These are phyloP conservation scores for Xerocomus spinulosus DNA, from an alignment of 768 basidiomycete genomes.

Conservation along the genomic window DNA sequence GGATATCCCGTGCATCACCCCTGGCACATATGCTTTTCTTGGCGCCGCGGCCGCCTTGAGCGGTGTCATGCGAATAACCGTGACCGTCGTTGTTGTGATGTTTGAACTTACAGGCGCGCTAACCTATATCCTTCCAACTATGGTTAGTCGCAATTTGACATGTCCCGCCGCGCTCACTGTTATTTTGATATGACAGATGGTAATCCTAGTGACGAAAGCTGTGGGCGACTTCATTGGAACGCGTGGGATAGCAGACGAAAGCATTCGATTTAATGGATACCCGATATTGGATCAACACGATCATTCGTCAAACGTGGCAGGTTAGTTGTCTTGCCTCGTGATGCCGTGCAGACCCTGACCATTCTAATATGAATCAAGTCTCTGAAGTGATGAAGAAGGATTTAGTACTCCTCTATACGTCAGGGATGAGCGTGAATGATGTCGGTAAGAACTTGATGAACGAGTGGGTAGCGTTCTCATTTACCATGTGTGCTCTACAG, in stretches of 20 bases:
- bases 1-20: slow-evolving; percentile 94
- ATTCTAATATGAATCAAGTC: slow-evolving; percentile 42
- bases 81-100: slow-evolving; percentile 99
- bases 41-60: slow-evolving; percentile 96
- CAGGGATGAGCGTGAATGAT: slow-evolving; percentile 71
- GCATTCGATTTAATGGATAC: slow-evolving; percentile 95
- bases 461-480: neutral
- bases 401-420: slow-evolving; percentile 64
- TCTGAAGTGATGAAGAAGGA: slow-evolving; percentile 88
- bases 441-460: slow-evolving; percentile 58
- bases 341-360: slow-evolving; percentile 2
- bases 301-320: slow-evolving; percentile 84
- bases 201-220: slow-evolving; percentile 92
- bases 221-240: slow-evolving; percentile 93
- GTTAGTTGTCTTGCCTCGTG: slow-evolving; percentile 40
- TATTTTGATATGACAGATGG: slow-evolving; percentile 61
- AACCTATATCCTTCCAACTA: slow-evolving; percentile 95
- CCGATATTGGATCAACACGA: slow-evolving; percentile 97
- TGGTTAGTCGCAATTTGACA: slow-evolving; percentile 52
- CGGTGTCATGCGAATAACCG: slow-evolving; percentile 95
- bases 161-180: slow-evolving; percentile 4
- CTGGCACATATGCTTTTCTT: slow-evolving; percentile 95
- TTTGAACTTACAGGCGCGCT: slow-evolving; percentile 96
- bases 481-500: slow-evolving; percentile 35
- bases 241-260: slow-evolving; percentile 93